Evolutionary conservation across 148 eudicot species (phyloP).

Genomic region (Rhododendron simsii): DNA sequence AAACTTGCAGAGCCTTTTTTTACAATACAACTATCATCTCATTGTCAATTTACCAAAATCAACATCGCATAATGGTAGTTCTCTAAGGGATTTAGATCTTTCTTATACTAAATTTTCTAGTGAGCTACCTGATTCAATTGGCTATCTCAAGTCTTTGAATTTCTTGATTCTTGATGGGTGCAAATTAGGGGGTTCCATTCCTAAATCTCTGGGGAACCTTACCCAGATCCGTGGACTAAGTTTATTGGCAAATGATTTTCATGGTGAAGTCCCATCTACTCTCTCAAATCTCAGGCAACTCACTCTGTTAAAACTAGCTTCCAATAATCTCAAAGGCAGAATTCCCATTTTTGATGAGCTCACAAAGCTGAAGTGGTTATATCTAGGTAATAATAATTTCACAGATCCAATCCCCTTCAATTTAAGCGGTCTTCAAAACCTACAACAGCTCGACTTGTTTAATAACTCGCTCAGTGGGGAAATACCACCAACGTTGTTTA

Average conservation of each 20-base stretch:
- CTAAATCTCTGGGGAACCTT: constrained; percentile 6
- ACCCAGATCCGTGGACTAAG: neutral
- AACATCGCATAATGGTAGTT: neutral
- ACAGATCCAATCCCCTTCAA: neutral
- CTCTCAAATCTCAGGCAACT: no score
- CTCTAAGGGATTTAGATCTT: neutral
- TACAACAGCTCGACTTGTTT: neutral
- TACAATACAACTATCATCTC: neutral
- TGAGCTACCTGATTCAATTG: constrained; percentile 1
- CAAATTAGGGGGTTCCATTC: constrained; percentile 5
- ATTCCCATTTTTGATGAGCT: neutral
- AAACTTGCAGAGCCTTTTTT: neutral
- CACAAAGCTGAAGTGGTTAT: neutral
- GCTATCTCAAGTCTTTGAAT: neutral
- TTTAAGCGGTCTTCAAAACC: neutral
- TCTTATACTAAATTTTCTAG: neutral
- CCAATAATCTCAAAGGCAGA: neutral
- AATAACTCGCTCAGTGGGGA: constrained; percentile 16
- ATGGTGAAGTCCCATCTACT: no score
- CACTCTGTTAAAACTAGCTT: no score
- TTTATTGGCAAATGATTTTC: neutral
- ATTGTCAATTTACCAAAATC: neutral
- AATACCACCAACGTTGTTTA: neutral
- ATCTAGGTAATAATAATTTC: neutral
- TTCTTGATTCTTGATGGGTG: neutral